phyloP scores from a whole-genome alignment of 306 rosid genomes.

The Quercus cerris region DNA sequence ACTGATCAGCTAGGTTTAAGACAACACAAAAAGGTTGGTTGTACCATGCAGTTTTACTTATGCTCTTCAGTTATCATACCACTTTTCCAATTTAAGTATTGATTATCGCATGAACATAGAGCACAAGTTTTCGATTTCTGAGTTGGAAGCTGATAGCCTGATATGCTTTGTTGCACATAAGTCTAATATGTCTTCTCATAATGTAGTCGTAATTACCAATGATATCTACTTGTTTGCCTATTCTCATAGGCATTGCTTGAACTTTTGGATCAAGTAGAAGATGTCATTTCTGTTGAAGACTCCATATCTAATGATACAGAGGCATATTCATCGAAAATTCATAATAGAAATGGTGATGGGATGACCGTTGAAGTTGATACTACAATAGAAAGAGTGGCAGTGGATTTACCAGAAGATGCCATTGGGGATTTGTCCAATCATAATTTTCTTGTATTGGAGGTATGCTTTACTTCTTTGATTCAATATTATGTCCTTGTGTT shows the following conservation, averaged over 20 bases:
- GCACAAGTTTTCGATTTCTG: background rate
- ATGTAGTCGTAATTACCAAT: background rate
- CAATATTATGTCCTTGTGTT: background rate
- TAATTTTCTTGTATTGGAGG: constrained; percentile 89
- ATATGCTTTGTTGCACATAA: background rate
- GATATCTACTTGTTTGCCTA: background rate
- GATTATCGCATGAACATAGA: background rate
- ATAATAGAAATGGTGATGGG: constrained; percentile 29
- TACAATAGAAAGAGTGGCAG: constrained; percentile 20
- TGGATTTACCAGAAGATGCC: constrained; percentile 15
- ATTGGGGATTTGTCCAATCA: constrained; percentile 19
- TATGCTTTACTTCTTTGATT: constrained; percentile 21
- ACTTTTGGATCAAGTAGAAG: constrained; percentile 92
- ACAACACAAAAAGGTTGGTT: constrained; percentile 73
- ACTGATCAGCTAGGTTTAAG: constrained; percentile 46
- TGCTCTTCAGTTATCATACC: background rate
- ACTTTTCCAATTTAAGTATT: background rate
- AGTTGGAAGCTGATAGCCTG: background rate
- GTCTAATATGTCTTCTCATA: background rate
- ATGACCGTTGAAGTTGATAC: constrained; percentile 31
- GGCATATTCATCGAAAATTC: constrained; percentile 33
- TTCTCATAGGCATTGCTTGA: constrained; percentile 81
- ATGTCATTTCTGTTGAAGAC: constrained; percentile 72
- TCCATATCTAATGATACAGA: constrained; percentile 27
- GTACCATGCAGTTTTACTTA: constrained; percentile 6